A percentile compares a stretch with the other conserved stretches of the same genome.
Conservation (phyloP, 768 basidiomycete genomes). For the Kwoniella shandongensis region DNA sequence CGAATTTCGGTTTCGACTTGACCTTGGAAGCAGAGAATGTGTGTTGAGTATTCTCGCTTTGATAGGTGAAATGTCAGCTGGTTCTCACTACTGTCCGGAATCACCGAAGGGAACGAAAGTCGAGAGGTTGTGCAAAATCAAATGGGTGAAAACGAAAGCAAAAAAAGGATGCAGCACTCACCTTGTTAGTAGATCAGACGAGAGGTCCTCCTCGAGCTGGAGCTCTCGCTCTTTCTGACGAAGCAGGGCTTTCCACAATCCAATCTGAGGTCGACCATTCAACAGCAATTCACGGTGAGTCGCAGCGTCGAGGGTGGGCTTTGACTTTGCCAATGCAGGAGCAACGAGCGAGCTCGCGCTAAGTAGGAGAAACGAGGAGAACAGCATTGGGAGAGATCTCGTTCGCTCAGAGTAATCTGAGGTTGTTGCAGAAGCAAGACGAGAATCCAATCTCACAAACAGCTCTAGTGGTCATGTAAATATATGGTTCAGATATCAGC, state of each 20-base stretch:
- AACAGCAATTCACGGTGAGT: constrained; percentile 33
- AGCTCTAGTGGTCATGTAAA: not conserved
- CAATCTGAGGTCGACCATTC: constrained; percentile 39
- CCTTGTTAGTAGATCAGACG: not conserved
- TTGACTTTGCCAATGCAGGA: not conserved
- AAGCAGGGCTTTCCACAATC: constrained; percentile 36
- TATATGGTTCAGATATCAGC: not conserved
- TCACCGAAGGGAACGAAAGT: not conserved
- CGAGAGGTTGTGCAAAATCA: too few relatives aligned
- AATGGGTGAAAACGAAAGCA: too few relatives aligned
- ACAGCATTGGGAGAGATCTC: not conserved
- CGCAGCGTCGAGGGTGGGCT: constrained; percentile 22
- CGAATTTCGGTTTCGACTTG: constrained; percentile 15
- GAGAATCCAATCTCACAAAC: not conserved
- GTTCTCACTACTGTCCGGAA: not conserved
- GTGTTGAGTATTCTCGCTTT: not conserved
- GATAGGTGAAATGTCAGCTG: not conserved
- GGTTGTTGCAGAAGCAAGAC: not conserved
- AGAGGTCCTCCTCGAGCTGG: not conserved
- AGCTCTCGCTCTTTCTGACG: constrained; percentile 10
- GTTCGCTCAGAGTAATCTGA: not conserved
- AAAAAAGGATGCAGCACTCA: not conserved
- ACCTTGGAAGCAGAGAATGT: constrained; percentile 2
- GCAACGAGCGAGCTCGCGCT: not conserved
- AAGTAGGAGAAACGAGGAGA: not conserved